Base-by-base conservation (phyloP, 2,329 filamentous ascomycete species). In the Alternaria sp. region DNA sequence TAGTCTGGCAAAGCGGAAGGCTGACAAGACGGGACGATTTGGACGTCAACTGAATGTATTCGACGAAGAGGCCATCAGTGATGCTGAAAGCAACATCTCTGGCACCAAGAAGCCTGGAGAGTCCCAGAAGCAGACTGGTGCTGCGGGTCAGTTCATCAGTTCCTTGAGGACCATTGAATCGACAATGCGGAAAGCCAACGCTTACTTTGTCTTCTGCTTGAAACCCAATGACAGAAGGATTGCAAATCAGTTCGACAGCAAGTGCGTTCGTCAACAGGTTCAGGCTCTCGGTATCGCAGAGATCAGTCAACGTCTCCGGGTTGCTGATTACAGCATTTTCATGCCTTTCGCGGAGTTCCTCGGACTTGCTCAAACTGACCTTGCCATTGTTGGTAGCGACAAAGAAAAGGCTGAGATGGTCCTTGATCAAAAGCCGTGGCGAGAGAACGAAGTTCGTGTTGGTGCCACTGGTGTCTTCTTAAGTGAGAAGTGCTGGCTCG, bases 171-270 rank as follows among this genome's bases (percentile, higher is more conserved):
- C 95, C 61, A 92, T 99, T 58, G 96, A 90, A 59, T 94, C 94
- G 70, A 94, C 93, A 2, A 83, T 99, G 44, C 87, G 90, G 4
- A 92, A 93, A 73, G 91, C 93, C 11, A 99, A 99, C 73, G 88
- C 91, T 1, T 99, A 99, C 80, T 98, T 97, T 70, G 87, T 99
- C 44, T 97, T 99, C 80, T 99, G 95, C 74, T 81, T 99, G 65
- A 99, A 99, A 80, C 94, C 95, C 22, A 99, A 99, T 70, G 95
- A 99, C 76, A 88, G 95, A 54, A 89, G 95, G 51, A 99, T 99
- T 67, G 94, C 95, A 63, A 99, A 99, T 69, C 95, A 99, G 74
- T 99, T 98, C 71, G 95, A 99, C 79, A 97, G 93, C 86, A 98
- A 98, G 79, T 99, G 95, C 76, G 95, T 99, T 22, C 89, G 95